Conservation (phyloP, 1,284 basidiomycete species). For the Cryptococcus sp. region DNA sequence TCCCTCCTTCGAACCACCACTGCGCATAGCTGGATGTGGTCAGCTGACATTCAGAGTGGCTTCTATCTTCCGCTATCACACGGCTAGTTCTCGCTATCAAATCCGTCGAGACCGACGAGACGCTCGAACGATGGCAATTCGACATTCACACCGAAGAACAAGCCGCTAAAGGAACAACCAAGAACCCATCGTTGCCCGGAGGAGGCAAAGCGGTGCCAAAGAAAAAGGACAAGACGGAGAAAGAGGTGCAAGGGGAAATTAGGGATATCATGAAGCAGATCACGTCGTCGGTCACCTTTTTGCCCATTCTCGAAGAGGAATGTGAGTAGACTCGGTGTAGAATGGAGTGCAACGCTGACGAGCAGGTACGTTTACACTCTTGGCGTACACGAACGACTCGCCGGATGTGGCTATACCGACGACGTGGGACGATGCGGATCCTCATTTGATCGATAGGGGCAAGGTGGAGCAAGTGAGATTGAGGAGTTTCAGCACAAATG, state of each 20-base stretch:
- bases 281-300: slow-evolving; percentile 89
- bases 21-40: background rate
- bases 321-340: slow-evolving; percentile 56
- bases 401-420: slow-evolving; percentile 65
- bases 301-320: slow-evolving; percentile 90
- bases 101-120: slow-evolving; percentile 82
- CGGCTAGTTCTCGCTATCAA: slow-evolving; percentile 94
- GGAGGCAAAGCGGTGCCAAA: slow-evolving; percentile 14
- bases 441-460: slow-evolving; percentile 87
- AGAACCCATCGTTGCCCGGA: background rate
- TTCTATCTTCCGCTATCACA: slow-evolving; percentile 80
- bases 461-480: slow-evolving; percentile 95
- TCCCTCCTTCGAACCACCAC: background rate
- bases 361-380: slow-evolving; percentile 71
- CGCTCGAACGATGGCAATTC: slow-evolving; percentile 97
- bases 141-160: slow-evolving; percentile 70
- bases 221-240: slow-evolving; percentile 57
- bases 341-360: background rate
- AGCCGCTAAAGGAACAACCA: slow-evolving; percentile 4
- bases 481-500: slow-evolving; percentile 82
- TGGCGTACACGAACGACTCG: slow-evolving; percentile 74
- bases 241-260: slow-evolving; percentile 95
- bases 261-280: slow-evolving; percentile 98
- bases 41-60: slow-evolving; percentile 63
- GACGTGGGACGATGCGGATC: slow-evolving; percentile 91